phyloP scores from a whole-genome alignment of 1,139 yeast genomes.

The Hyphopichia khmerensis region DNA sequence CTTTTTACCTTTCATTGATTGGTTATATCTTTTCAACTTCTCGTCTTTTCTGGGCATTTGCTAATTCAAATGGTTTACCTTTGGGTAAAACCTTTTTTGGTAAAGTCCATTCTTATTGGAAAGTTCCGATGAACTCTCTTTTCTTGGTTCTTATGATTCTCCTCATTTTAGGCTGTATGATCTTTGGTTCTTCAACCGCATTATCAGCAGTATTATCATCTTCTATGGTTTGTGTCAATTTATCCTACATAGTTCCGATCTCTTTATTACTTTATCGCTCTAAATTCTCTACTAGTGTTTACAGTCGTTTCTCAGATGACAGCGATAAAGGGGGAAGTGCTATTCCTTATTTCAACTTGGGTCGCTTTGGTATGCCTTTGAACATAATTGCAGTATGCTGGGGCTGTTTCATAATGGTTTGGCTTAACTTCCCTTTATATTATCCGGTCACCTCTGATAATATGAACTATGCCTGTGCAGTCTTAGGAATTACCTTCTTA shows the following conservation, averaged over 20 bases:
- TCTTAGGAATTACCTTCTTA: slow-evolving; percentile 29
- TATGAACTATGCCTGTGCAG: slow-evolving; percentile 40
- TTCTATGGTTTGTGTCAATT: slow-evolving; percentile 28
- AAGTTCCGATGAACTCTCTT: slow-evolving; percentile 26
- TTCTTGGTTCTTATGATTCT: slow-evolving; percentile 16
- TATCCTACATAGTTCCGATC: slow-evolving; percentile 29
- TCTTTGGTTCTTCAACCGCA: slow-evolving; percentile 25
- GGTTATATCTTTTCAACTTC: slow-evolving; percentile 22
- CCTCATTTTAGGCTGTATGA: slow-evolving; percentile 19
- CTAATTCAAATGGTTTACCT: slow-evolving; percentile 27
- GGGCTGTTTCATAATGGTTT: slow-evolving; percentile 27
- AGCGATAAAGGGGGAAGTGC: not conserved
- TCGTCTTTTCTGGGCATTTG: slow-evolving; percentile 30
- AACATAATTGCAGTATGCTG: slow-evolving; percentile 27
- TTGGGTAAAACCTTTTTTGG: slow-evolving; percentile 20
- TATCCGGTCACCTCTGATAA: slow-evolving; percentile 29
- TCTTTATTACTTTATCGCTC: slow-evolving; percentile 20
- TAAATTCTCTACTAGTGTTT: slow-evolving; percentile 13
- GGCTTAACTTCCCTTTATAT: slow-evolving; percentile 27
- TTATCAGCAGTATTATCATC: slow-evolving; percentile 28
- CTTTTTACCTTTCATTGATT: slow-evolving; percentile 20
- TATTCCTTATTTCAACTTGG: slow-evolving; percentile 24
- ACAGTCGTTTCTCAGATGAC: slow-evolving; percentile 9
- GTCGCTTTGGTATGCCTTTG: slow-evolving; percentile 23
- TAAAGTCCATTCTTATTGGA: slow-evolving; percentile 15